Base-by-base conservation (phyloP, 1,139 yeast species). In the Candida sanyaensis region DNA sequence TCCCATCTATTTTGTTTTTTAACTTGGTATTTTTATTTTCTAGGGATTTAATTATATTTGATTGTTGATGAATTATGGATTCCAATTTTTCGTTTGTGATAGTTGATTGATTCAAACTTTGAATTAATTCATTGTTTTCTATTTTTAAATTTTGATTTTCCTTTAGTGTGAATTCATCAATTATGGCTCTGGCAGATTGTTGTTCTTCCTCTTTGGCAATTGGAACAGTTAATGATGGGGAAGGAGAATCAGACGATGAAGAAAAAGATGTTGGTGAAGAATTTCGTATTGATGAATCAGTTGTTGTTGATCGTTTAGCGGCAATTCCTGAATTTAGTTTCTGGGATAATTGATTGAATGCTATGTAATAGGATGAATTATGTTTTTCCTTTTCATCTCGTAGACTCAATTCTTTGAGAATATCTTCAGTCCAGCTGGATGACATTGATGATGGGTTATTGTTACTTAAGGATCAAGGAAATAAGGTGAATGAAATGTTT, bases 321-420 rank as follows among this genome's bases (percentile, higher is more conserved):
- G 13, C 9, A 17, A 17, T 12, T 32, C 11, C 23, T 17, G 40
- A n/a, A 23, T 55, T 52, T 23, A 58, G 41, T 52, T 58, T 56
- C 33, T 54, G 57, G 47, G 62, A 50, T 46, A 70, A 47, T 45
- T 63, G 67, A 43, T 64, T 47, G 56, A 73, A 72, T 30, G 81
- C 73, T 30, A 55, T 51, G 54, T 60, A 71, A 51, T 68, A 70
- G 31, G 58, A 55, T 9, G 64, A 55, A 49, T 73, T 74, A 41
- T 59, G 55, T 54, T 66, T 58, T 55, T 74, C 78, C 32, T 61
- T 49, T 11, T 55, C 62, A 52, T 75, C 78, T 44, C 78, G 59
- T 23, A 54, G 45, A 17, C 54, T 50, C 30, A 74, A 59, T 44
- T 62, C 59, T 6, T 55, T 53, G 6, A 67, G 55, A 3, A 68